Percentiles rank a stretch among this genome's conserved stretches.
Evolutionary conservation across 1,284 basidiomycete species (phyloP).

Genomic region (Neonothopanus nambi): DNA sequence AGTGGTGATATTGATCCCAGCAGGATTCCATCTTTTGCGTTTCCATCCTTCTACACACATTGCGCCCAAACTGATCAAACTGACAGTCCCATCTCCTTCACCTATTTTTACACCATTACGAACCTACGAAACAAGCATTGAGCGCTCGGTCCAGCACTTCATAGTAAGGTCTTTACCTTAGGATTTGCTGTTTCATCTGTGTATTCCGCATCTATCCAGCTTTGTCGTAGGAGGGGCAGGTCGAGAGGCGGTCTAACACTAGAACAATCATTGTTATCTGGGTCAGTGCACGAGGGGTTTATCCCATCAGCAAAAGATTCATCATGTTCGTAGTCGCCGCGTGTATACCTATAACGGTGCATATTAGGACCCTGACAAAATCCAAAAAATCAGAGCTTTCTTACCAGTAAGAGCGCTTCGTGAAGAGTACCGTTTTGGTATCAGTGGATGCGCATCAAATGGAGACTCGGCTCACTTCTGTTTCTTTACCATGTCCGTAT

Average conservation of each 20-base stretch:
- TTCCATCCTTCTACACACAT: constrained; percentile 99
- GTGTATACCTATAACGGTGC: constrained; percentile 58
- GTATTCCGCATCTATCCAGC: constrained; percentile 85
- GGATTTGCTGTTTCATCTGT: constrained; percentile 65
- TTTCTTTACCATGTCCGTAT: constrained; percentile 96
- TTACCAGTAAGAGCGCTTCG: constrained; percentile 76
- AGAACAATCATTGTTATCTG: constrained; percentile 27
- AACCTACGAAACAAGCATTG: constrained; percentile 39
- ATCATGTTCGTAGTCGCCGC: constrained; percentile 70
- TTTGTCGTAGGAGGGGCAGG: constrained; percentile 59
- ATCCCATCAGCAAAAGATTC: constrained; percentile 52
- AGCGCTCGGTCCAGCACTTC: not conserved
- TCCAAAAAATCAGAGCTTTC: constrained; percentile 1
- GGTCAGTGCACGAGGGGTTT: constrained; percentile 35
- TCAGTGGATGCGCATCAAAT: not conserved
- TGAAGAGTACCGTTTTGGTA: not conserved
- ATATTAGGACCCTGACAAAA: not conserved
- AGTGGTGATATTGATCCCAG: constrained; percentile 82
- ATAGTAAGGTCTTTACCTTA: constrained; percentile 42
- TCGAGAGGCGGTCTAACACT: constrained; percentile 52
- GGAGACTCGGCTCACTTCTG: constrained; percentile 62
- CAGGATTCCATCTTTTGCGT: constrained; percentile 89
- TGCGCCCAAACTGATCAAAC: constrained; percentile 84
- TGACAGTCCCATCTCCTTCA: constrained; percentile 96
- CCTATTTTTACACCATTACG: constrained; percentile 86